phyloP scores from a whole-genome alignment of 164 flowering plant species.

The Cinnamomum chago region DNA sequence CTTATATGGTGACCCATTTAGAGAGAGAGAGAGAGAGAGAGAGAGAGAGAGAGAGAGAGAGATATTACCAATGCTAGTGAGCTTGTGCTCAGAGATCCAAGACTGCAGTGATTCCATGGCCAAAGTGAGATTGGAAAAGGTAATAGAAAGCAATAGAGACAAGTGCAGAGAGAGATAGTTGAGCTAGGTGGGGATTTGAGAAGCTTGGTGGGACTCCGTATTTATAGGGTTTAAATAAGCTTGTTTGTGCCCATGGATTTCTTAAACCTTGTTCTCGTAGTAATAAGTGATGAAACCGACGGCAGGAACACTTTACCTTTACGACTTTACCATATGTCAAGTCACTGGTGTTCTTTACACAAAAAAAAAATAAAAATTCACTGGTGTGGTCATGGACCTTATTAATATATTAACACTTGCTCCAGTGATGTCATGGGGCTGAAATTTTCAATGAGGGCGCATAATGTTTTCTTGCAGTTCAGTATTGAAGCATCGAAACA shows the following conservation, averaged over 20 bases:
- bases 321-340: neutral
- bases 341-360: no score
- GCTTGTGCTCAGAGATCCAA: slow-evolving; percentile 82
- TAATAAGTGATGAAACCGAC: neutral
- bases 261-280: neutral
- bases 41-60: neutral
- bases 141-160: no score
- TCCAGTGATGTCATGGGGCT: no score
- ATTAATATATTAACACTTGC: no score
- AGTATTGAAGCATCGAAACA: no score
- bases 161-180: neutral
- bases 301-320: neutral
- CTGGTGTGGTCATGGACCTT: no score
- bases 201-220: neutral
- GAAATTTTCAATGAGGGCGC: no score
- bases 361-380: no score
- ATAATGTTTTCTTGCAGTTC: no score
- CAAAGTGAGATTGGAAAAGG: neutral
- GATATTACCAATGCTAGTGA: slow-evolving; percentile 60
- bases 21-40: neutral
- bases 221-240: neutral
- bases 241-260: slow-evolving; percentile 2
- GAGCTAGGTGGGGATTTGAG: neutral
- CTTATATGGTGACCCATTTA: neutral
- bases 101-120: slow-evolving; percentile 52